A percentile compares a stretch with the other conserved stretches of the same genome.
Conservation (phyloP, 305 asterid species). For the Fraxinus platypoda region DNA sequence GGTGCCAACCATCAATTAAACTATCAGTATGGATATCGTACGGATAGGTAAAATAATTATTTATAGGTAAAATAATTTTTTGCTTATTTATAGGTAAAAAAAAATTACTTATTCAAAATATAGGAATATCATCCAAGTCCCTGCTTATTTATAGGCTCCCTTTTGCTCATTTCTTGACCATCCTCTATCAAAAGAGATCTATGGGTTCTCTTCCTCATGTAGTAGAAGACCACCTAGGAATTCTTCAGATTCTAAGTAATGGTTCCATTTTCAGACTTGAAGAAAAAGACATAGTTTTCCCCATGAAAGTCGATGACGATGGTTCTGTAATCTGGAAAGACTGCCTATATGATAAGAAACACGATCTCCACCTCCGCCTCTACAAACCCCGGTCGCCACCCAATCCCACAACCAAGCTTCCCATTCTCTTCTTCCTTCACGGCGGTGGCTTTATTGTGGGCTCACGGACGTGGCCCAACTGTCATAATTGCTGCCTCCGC, state of each 20-base stretch:
- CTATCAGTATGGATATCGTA: too few species aligned
- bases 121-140: neutral
- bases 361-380: conserved; percentile 26
- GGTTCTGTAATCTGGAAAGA: conserved; percentile 26
- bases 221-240: conserved; percentile 37
- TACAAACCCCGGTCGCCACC: conserved; percentile 17
- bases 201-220: conserved; percentile 31
- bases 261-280: conserved; percentile 32
- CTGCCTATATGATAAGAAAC: neutral
- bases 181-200: neutral
- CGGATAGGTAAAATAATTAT: too few species aligned
- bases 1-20: too few species aligned
- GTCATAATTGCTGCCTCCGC: conserved; percentile 23
- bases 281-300: conserved; percentile 13
- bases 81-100: too few species aligned
- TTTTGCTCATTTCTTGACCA: neutral
- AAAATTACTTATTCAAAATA: neutral
- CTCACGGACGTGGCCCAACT: conserved; percentile 3
- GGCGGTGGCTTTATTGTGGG: conserved; percentile 31
- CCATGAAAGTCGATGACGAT: conserved; percentile 28
- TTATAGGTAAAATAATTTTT: too few species aligned
- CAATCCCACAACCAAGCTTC: conserved; percentile 8
- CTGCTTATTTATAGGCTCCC: neutral
- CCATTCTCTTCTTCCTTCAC: conserved; percentile 24
- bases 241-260: conserved; percentile 30